Evolutionary conservation across 306 rosid genomes (phyloP).

Genomic region (Acacia crassicarpa): DNA sequence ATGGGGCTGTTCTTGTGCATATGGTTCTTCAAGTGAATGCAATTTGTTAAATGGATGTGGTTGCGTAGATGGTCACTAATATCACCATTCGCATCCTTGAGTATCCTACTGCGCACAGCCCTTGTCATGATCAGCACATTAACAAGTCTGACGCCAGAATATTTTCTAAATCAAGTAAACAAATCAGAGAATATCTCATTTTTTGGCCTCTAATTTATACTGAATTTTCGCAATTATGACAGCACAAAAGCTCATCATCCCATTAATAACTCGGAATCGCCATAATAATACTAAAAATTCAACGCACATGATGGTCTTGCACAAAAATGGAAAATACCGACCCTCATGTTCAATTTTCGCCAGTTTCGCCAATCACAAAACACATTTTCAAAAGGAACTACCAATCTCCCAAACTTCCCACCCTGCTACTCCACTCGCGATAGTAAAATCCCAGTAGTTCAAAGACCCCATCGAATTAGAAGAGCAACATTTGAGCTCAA

Average conservation of each 20-base stretch:
- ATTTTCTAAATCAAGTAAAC: slow-evolving; percentile 51
- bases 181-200: slow-evolving; percentile 46
- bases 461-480: slow-evolving; percentile 31
- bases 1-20: slow-evolving; percentile 98
- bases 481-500: slow-evolving; percentile 30
- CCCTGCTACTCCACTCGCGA: slow-evolving; percentile 23
- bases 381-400: slow-evolving; percentile 35
- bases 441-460: slow-evolving; percentile 16
- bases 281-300: slow-evolving; percentile 39
- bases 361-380: slow-evolving; percentile 25
- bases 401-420: slow-evolving; percentile 34
- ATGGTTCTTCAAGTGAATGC: slow-evolving; percentile 98
- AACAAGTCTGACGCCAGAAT: slow-evolving; percentile 43
- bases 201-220: slow-evolving; percentile 25
- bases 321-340: slow-evolving; percentile 24
- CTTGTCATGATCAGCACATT: slow-evolving; percentile 85
- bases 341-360: slow-evolving; percentile 38
- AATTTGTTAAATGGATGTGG: slow-evolving; percentile 95
- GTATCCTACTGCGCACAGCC: slow-evolving; percentile 85
- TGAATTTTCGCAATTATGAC: slow-evolving; percentile 34
- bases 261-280: slow-evolving; percentile 30
- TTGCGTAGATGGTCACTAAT: slow-evolving; percentile 92
- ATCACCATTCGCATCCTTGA: slow-evolving; percentile 97
- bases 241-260: slow-evolving; percentile 20
- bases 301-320: slow-evolving; percentile 29